These are phyloP conservation scores for Plasmodium adleri DNA, from an alignment of 169 alveolate genomes.

Conservation along the genomic window DNA sequence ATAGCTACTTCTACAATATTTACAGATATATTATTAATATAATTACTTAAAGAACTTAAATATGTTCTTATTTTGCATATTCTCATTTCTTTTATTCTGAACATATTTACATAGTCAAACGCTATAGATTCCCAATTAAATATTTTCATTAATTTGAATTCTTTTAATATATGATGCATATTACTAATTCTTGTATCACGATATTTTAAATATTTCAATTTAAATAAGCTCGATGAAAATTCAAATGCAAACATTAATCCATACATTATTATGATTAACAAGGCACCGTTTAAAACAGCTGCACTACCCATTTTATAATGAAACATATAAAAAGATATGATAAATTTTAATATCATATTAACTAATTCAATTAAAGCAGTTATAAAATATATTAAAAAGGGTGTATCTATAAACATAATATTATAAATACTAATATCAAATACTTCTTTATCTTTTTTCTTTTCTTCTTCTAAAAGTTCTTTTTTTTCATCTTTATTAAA, in stretches of 20 bases:
- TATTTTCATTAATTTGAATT: slow-evolving; percentile 60
- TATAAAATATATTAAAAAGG: slow-evolving; percentile 30
- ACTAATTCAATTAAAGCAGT: slow-evolving; percentile 3
- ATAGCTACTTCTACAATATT: slow-evolving; percentile 43
- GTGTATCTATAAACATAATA: slow-evolving; percentile 69
- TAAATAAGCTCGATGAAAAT: slow-evolving; percentile 28
- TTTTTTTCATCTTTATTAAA: slow-evolving; percentile 1
- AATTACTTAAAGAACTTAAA: slow-evolving; percentile 26
- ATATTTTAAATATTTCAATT: slow-evolving; percentile 30
- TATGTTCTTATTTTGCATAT: slow-evolving; percentile 25
- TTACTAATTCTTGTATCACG: slow-evolving; percentile 51
- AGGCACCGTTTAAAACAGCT: slow-evolving; percentile 10
- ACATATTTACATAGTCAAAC: slow-evolving; percentile 56
- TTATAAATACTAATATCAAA: slow-evolving; percentile 53
- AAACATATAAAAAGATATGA: slow-evolving; percentile 41
- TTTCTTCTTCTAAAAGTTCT: neutral
- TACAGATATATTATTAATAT: slow-evolving; percentile 27
- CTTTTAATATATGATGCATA: slow-evolving; percentile 62
- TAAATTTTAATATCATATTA: slow-evolving; percentile 27
- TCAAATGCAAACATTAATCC: slow-evolving; percentile 24
- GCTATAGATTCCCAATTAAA: slow-evolving; percentile 77
- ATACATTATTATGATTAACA: slow-evolving; percentile 3
- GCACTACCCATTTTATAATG: slow-evolving; percentile 50
- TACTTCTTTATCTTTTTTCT: neutral
- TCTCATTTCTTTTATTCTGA: slow-evolving; percentile 38